These are phyloP conservation scores for Alternaria infectoria DNA, from an alignment of 2,329 filamentous ascomycete genomes.

Conservation along the genomic window DNA sequence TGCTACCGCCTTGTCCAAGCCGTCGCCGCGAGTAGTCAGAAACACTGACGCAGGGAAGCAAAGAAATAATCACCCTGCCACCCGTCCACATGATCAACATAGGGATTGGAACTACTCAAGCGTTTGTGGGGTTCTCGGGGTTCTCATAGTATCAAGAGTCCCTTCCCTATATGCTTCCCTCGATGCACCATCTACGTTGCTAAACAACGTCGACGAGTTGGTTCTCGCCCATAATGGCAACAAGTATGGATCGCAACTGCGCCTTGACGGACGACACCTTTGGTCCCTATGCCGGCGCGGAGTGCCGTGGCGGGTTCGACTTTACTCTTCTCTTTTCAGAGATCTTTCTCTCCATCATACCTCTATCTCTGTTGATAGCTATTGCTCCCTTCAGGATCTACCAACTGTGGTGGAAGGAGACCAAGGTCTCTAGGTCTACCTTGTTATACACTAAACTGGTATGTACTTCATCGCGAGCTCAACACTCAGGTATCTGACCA, in stretches of 20 bases:
- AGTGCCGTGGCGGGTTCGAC: slow-evolving; percentile 47
- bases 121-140: slow-evolving; percentile 16
- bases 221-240: slow-evolving; percentile 28
- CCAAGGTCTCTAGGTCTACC: slow-evolving; percentile 31
- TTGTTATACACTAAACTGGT: slow-evolving; percentile 38
- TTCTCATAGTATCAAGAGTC: slow-evolving; percentile 20
- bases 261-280: slow-evolving; percentile 39
- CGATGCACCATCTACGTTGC: slow-evolving; percentile 24
- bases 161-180: slow-evolving; percentile 22
- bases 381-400: slow-evolving; percentile 37
- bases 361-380: slow-evolving; percentile 37
- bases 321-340: slow-evolving; percentile 49
- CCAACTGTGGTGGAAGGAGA: slow-evolving; percentile 33
- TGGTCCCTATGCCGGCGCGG: slow-evolving; percentile 38
- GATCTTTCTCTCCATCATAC: slow-evolving; percentile 40
- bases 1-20: slow-evolving; percentile 16
- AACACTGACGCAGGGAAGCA: slow-evolving; percentile 22
- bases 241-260: slow-evolving; percentile 23
- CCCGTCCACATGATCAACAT: slow-evolving; percentile 26
- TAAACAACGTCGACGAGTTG: slow-evolving; percentile 27
- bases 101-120: slow-evolving; percentile 16
- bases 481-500: not conserved
- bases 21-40: slow-evolving; percentile 13
- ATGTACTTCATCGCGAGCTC: slow-evolving; percentile 1
- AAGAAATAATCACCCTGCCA: slow-evolving; percentile 22